phyloP scores from a whole-genome alignment of 345 rosid genomes.

The Cardamine chenopodiifolia region DNA sequence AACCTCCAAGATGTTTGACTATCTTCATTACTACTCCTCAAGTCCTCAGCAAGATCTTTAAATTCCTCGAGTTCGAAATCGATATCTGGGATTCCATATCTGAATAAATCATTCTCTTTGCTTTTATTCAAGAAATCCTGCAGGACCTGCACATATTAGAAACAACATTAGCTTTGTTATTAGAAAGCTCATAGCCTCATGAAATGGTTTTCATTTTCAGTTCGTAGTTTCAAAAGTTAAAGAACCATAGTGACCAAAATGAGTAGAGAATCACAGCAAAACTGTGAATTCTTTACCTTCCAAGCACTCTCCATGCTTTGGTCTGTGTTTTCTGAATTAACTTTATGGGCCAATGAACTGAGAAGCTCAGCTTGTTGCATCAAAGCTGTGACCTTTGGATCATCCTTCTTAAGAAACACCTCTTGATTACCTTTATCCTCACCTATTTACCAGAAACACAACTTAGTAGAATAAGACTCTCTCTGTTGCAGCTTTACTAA shows the following conservation, averaged over 20 bases:
- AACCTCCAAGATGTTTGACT: conserved; percentile 81
- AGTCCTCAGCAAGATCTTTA: conserved; percentile 68
- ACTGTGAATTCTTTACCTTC: conserved; percentile 58
- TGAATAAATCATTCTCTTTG: conserved; percentile 62
- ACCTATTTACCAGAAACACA: conserved; percentile 44
- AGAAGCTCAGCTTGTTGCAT: conserved; percentile 95
- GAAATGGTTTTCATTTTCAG: conserved; percentile 3
- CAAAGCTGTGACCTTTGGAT: conserved; percentile 76
- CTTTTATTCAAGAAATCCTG: conserved; percentile 72
- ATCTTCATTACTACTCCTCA: conserved; percentile 61
- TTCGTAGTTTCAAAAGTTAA: no score
- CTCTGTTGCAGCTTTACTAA: conserved; percentile 1
- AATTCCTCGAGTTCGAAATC: conserved; percentile 74
- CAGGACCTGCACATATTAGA: conserved; percentile 57
- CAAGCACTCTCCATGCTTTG: conserved; percentile 93
- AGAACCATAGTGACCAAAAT: not conserved
- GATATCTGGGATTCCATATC: conserved; percentile 55
- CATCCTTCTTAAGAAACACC: conserved; percentile 72
- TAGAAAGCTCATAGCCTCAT: conserved; percentile 6
- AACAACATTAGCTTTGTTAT: conserved; percentile 24
- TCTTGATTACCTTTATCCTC: conserved; percentile 54
- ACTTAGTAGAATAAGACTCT: not conserved
- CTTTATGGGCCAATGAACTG: conserved; percentile 76
- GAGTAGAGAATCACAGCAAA: not conserved
- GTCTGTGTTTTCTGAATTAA: conserved; percentile 70